Conservation (phyloP, 1,139 yeast genomes). For the Kodamaea alishanica region DNA sequence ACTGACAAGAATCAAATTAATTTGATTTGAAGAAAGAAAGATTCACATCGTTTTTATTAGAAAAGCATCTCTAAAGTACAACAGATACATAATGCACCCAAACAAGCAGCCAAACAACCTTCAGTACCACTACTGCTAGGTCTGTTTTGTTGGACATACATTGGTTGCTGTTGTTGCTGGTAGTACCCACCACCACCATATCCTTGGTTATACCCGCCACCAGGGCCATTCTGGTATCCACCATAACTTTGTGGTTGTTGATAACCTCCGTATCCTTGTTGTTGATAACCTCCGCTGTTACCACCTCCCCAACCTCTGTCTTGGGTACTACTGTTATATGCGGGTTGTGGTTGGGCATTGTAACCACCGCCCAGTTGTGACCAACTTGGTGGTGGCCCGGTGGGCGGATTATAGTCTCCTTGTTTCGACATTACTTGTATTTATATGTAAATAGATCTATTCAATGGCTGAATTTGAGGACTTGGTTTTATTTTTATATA, state of each 20-base stretch:
- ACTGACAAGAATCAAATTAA: background rate
- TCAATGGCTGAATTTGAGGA: too few relatives aligned
- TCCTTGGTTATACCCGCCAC: conserved; percentile 18
- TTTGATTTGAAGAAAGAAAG: background rate
- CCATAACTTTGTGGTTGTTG: conserved; percentile 19
- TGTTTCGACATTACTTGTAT: conserved; percentile 9
- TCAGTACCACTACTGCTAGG: conserved; percentile 31
- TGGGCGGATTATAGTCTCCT: conserved; percentile 34
- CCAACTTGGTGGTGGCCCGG: conserved; percentile 50
- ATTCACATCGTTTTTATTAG: conserved; percentile 20
- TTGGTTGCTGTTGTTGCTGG: conserved; percentile 59
- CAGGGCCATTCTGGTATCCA: conserved; percentile 20
- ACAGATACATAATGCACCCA: conserved; percentile 71
- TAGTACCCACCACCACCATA: conserved; percentile 17
- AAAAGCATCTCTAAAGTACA: conserved; percentile 68
- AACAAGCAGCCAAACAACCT: conserved; percentile 64
- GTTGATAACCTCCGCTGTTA: conserved; percentile 35
- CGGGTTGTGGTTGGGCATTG: conserved; percentile 37
- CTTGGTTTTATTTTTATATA: too few relatives aligned
- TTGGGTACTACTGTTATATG: conserved; percentile 26
- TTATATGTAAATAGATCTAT: too few relatives aligned
- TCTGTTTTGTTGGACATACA: conserved; percentile 60
- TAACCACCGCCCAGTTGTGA: conserved; percentile 20
- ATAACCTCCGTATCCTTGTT: conserved; percentile 30
- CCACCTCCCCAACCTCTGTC: conserved; percentile 31